These are phyloP conservation scores for Cardamine resedifolia DNA, from an alignment of 345 rosid species.

Conservation along the genomic window DNA sequence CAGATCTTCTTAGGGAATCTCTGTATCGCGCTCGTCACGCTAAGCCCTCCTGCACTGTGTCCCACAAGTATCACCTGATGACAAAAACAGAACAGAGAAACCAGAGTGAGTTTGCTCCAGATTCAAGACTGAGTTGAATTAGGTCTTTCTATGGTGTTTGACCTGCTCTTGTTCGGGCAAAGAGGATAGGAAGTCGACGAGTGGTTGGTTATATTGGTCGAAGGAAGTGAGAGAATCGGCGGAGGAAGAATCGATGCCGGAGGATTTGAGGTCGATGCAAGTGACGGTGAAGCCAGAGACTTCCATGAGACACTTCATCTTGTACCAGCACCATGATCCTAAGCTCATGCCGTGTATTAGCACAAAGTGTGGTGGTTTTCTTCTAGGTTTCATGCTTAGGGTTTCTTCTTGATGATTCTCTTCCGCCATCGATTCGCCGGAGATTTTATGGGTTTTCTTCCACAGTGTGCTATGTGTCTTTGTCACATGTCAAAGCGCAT, in stretches of 20 bases:
- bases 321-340: conserved; percentile 99
- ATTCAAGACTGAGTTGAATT: conserved; percentile 2
- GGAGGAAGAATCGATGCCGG: conserved; percentile 60
- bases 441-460: not conserved
- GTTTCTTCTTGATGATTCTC: conserved; percentile 29
- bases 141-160: not conserved
- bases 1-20: conserved; percentile 58
- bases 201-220: conserved; percentile 76
- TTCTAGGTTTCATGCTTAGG: conserved; percentile 1
- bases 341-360: conserved; percentile 74
- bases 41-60: conserved; percentile 93
- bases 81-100: conserved; percentile 11
- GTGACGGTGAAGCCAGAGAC: conserved; percentile 67
- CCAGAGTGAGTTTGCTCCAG: conserved; percentile 25
- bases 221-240: conserved; percentile 53
- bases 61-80: conserved; percentile 81
- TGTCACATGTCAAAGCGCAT: conserved; percentile 26
- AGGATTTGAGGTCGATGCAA: conserved; percentile 73
- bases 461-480: not conserved
- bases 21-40: conserved; percentile 61
- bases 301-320: conserved; percentile 71
- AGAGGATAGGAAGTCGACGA: conserved; percentile 58
- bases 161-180: conserved; percentile 68
- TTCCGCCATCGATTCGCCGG: conserved; percentile 44
- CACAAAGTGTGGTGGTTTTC: conserved; percentile 58